A percentile compares a stretch with the other conserved stretches of the same genome.
phyloP scores from a whole-genome alignment of 2,329 filamentous ascomycete species.

The Xylariaceae sp. region DNA sequence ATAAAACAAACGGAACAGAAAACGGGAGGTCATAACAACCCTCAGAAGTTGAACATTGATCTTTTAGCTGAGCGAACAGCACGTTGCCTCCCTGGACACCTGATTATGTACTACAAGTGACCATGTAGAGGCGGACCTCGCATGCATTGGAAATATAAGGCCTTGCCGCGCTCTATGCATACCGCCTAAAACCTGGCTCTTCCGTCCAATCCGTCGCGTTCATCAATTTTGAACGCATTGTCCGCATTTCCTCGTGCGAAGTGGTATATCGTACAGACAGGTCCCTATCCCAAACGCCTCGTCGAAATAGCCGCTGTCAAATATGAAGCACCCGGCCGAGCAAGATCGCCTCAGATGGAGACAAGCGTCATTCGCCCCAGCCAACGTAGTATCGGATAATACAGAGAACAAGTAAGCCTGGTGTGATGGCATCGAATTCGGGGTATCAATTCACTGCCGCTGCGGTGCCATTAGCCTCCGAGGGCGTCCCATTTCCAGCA shows the following conservation, averaged over 20 bases:
- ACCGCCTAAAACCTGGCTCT: too few species aligned
- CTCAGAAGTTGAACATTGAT: too few species aligned
- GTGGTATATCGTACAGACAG: slow-evolving; percentile 1
- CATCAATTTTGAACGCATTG: slow-evolving; percentile 1
- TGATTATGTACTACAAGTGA: too few species aligned
- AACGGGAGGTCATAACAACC: too few species aligned
- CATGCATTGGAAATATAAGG: too few species aligned
- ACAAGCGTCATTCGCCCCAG: not conserved
- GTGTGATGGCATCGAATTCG: slow-evolving; percentile 1
- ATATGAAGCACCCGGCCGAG: slow-evolving; percentile 3
- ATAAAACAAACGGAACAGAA: too few species aligned
- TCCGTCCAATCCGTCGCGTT: not conserved
- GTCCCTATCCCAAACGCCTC: slow-evolving; percentile 14
- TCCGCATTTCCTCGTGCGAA: not conserved
- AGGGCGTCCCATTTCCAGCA: slow-evolving; percentile 13
- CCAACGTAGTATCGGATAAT: not conserved
- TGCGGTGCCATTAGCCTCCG: slow-evolving; percentile 16
- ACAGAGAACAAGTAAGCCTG: too few species aligned
- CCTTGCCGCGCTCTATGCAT: too few species aligned
- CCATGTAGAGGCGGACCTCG: too few species aligned
- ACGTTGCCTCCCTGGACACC: too few species aligned
- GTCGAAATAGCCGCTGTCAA: slow-evolving; percentile 1
- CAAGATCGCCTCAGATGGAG: not conserved
- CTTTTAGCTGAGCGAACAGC: too few species aligned
- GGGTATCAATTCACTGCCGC: slow-evolving; percentile 23